phyloP scores from a whole-genome alignment of 1,284 basidiomycete genomes.

The Trichosporon coremiiforme region DNA sequence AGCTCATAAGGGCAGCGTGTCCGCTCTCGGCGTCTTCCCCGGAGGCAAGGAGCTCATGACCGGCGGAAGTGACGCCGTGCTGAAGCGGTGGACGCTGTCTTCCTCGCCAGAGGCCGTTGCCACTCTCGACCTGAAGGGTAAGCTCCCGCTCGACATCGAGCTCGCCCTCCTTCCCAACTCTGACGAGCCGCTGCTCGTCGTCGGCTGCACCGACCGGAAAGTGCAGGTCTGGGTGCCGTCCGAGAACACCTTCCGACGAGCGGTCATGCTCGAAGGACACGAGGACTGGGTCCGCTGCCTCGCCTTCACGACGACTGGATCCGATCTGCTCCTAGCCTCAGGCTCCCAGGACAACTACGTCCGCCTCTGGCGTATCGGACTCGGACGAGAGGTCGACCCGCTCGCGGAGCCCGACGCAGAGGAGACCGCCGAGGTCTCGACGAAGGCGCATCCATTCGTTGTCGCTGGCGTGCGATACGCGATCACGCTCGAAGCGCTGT shows the following conservation, averaged over 20 bases:
- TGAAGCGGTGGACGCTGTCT: slow-evolving; percentile 69
- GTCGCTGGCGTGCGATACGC: slow-evolving; percentile 62
- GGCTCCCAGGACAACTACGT: slow-evolving; percentile 91
- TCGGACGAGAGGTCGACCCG: slow-evolving; percentile 67
- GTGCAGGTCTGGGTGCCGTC: slow-evolving; percentile 74
- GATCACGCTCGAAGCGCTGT: slow-evolving; percentile 83
- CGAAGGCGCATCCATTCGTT: slow-evolving; percentile 75
- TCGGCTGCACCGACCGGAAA: slow-evolving; percentile 72
- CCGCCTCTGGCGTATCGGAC: slow-evolving; percentile 74
- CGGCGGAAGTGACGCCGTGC: slow-evolving; percentile 74
- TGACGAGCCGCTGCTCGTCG: slow-evolving; percentile 68
- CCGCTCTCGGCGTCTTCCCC: slow-evolving; percentile 61
- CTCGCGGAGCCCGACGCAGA: slow-evolving; percentile 74
- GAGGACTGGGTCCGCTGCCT: slow-evolving; percentile 90
- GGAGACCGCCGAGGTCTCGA: slow-evolving; percentile 71
- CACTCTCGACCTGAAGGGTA: slow-evolving; percentile 66
- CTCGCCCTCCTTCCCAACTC: slow-evolving; percentile 67
- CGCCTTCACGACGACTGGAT: slow-evolving; percentile 62
- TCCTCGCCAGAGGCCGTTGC: slow-evolving; percentile 56
- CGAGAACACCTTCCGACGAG: slow-evolving; percentile 57
- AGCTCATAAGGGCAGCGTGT: slow-evolving; percentile 70
- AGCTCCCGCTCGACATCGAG: slow-evolving; percentile 73
- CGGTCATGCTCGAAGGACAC: slow-evolving; percentile 72
- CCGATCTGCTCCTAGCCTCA: slow-evolving; percentile 70
- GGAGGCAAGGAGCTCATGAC: slow-evolving; percentile 62